Percentiles rank a stretch among this genome's conserved stretches.
These are phyloP conservation scores for Psilocybe sp. DNA, from an alignment of 768 basidiomycete species.

Conservation along the genomic window DNA sequence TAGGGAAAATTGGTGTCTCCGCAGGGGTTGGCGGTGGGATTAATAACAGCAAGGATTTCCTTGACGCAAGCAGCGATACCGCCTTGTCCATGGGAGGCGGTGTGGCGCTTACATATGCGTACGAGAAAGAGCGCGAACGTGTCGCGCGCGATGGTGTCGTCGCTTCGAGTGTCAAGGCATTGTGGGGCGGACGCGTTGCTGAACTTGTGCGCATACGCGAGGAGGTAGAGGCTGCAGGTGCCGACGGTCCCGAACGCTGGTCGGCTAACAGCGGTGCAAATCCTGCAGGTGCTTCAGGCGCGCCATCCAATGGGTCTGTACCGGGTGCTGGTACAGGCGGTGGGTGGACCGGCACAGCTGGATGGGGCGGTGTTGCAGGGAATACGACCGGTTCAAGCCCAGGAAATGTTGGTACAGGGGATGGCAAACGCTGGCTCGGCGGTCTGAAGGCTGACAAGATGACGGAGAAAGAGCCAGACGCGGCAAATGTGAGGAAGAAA, in stretches of 20 bases:
- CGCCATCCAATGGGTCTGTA: too few relatives aligned
- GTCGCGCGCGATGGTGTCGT: too few relatives aligned
- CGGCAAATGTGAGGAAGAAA: slow-evolving; percentile 17
- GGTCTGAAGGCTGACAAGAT: slow-evolving; percentile 1
- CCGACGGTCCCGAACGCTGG: neutral
- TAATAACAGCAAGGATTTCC: slow-evolving; percentile 42
- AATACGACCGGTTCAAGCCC: too few relatives aligned
- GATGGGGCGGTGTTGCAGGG: too few relatives aligned
- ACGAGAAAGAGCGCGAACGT: slow-evolving; percentile 31
- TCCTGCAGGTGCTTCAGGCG: too few relatives aligned
- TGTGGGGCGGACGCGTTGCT: slow-evolving; percentile 43
- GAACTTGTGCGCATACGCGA: slow-evolving; percentile 37
- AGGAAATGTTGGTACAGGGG: too few relatives aligned
- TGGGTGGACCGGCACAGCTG: neutral
- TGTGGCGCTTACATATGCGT: slow-evolving; percentile 11
- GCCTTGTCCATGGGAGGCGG: slow-evolving; percentile 8
- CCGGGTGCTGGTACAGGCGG: too few relatives aligned
- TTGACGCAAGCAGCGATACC: slow-evolving; percentile 31
- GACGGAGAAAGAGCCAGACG: slow-evolving; percentile 10
- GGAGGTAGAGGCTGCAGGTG: slow-evolving; percentile 21
- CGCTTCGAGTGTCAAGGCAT: slow-evolving; percentile 33
- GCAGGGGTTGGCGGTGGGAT: too few relatives aligned
- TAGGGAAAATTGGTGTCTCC: neutral
- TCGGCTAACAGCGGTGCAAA: too few relatives aligned
- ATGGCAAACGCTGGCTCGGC: neutral